These are phyloP conservation scores for Santalum album DNA, from an alignment of 164 flowering plant genomes.

Conservation along the genomic window DNA sequence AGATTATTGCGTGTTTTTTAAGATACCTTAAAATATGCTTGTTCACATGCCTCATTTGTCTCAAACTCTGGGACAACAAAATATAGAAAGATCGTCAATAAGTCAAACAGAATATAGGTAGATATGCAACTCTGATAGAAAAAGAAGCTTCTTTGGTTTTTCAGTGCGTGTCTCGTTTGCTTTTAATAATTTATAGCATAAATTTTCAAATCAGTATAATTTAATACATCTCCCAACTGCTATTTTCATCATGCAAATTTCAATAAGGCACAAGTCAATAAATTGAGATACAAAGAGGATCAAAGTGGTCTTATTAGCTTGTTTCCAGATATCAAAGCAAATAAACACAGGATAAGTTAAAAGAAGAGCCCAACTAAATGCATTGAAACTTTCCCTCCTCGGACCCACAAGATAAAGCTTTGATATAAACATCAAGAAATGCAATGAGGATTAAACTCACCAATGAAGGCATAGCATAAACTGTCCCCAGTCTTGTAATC, in stretches of 20 bases:
- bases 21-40: conserved; percentile 89
- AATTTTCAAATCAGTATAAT: too few species aligned
- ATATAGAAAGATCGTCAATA: neutral
- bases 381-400: neutral
- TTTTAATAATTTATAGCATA: neutral
- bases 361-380: too few species aligned
- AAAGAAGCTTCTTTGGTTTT: neutral
- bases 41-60: conserved; percentile 69
- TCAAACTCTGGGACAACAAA: conserved; percentile 64
- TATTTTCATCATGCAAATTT: too few species aligned
- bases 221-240: too few species aligned
- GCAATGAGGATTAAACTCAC: conserved; percentile 36
- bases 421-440: neutral
- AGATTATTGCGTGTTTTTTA: neutral
- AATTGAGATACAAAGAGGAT: too few species aligned
- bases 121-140: neutral
- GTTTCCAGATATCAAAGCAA: too few species aligned
- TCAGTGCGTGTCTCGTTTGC: neutral
- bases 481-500: conserved; percentile 95
- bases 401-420: neutral
- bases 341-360: too few species aligned
- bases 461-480: conserved; percentile 87
- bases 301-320: too few species aligned
- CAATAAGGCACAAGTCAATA: too few species aligned
- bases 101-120: neutral